Evolutionary conservation across 805 yeast species (phyloP).

Genomic region (Barnettozyma wickerhamii): DNA sequence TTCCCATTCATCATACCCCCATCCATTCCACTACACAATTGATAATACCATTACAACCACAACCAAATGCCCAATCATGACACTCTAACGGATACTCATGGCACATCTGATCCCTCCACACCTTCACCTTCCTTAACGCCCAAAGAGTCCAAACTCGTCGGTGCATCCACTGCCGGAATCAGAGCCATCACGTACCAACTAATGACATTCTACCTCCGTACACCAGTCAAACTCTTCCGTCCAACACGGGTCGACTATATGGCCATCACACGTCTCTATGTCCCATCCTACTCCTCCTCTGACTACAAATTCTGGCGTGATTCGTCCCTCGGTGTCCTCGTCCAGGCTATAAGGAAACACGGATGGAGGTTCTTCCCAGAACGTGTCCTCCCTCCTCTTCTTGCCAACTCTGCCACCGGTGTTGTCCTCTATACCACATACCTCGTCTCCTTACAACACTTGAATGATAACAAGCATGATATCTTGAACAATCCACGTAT

Average conservation of each 20-base stretch:
- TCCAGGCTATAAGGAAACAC: slow-evolving; percentile 63
- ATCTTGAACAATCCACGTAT: slow-evolving; percentile 26
- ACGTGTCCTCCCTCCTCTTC: slow-evolving; percentile 72
- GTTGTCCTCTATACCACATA: slow-evolving; percentile 81
- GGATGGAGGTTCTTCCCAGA: slow-evolving; percentile 90
- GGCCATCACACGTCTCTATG: slow-evolving; percentile 55
- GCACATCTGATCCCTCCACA: background rate
- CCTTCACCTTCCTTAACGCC: slow-evolving; percentile 28
- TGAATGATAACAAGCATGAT: slow-evolving; percentile 23
- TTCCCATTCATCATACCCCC: no score
- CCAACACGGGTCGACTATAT: slow-evolving; percentile 89
- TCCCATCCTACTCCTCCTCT: slow-evolving; percentile 36
- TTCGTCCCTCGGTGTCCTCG: slow-evolving; percentile 71
- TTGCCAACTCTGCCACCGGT: slow-evolving; percentile 90
- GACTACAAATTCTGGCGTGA: slow-evolving; percentile 52
- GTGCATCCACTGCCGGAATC: slow-evolving; percentile 81
- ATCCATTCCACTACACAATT: no score
- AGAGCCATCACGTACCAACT: slow-evolving; percentile 79
- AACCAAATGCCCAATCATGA: no score
- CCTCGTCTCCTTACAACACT: slow-evolving; percentile 46
- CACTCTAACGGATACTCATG: no score
- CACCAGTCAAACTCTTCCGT: slow-evolving; percentile 78
- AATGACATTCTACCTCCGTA: slow-evolving; percentile 72
- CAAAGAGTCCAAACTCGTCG: slow-evolving; percentile 52
- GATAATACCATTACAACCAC: no score